phyloP scores from a whole-genome alignment of 257 asterid species.

The Apocynum venetum region DNA sequence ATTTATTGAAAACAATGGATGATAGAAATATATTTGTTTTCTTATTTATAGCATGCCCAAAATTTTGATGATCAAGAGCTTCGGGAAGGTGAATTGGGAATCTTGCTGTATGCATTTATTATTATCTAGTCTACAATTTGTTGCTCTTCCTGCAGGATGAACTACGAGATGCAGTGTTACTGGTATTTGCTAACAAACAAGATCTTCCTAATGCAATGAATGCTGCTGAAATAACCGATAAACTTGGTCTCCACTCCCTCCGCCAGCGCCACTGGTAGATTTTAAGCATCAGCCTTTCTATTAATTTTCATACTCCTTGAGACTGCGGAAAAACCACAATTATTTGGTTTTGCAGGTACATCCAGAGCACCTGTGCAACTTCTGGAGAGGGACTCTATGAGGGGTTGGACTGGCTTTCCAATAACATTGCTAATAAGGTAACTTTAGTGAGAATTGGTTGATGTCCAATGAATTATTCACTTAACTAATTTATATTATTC shows the following conservation, averaged over 20 bases:
- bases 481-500: neutral
- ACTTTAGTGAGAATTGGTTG: neutral
- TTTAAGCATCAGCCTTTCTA: neutral
- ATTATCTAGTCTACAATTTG: neutral
- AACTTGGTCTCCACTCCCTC: slow-evolving; percentile 88
- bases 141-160: slow-evolving; percentile 49
- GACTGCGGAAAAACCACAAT: neutral
- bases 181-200: slow-evolving; percentile 86
- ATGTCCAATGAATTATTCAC: neutral
- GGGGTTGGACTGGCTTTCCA: slow-evolving; percentile 21
- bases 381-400: slow-evolving; percentile 14
- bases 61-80: neutral
- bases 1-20: neutral
- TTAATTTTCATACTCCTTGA: neutral
- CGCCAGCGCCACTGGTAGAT: slow-evolving; percentile 86
- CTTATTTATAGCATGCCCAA: neutral
- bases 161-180: slow-evolving; percentile 81
- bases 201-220: slow-evolving; percentile 96
- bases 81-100: neutral
- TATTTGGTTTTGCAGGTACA: slow-evolving; percentile 20
- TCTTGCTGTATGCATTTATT: neutral
- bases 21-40: too few species aligned
- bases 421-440: slow-evolving; percentile 16
- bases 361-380: slow-evolving; percentile 9
- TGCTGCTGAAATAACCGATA: slow-evolving; percentile 88